These are phyloP conservation scores for Dioscorea cayenensis DNA, from an alignment of 116 monocot species.

Conservation along the genomic window DNA sequence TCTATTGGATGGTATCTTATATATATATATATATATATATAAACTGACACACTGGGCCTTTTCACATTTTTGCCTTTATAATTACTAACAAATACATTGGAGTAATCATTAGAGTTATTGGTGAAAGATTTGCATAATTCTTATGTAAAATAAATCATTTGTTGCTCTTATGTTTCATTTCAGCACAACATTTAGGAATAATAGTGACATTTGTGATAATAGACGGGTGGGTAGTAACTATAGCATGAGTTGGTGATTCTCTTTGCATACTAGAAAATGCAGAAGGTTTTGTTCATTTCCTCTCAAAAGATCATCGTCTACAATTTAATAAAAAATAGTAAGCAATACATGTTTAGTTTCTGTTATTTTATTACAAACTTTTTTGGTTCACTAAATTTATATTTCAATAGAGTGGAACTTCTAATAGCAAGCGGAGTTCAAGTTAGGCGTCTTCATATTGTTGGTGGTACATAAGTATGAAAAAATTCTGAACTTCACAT, in stretches of 20 bases:
- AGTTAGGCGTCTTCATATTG: conserved; percentile 53
- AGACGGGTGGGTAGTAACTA: conserved; percentile 66
- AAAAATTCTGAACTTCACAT: background rate
- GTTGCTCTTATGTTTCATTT: background rate
- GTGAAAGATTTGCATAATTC: too few relatives aligned
- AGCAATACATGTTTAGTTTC: conserved; percentile 9
- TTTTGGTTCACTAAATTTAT: background rate
- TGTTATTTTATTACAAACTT: background rate
- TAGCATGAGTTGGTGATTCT: conserved; percentile 82
- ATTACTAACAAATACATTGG: too few relatives aligned
- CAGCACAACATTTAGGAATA: conserved; percentile 55
- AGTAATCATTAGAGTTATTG: too few relatives aligned
- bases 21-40: background rate
- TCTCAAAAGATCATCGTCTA: conserved; percentile 69
- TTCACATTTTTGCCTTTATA: too few relatives aligned
- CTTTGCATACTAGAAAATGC: conserved; percentile 72
- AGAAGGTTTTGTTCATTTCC: conserved; percentile 52
- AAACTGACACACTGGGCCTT: conserved; percentile 5
- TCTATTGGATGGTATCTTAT: background rate
- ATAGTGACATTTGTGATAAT: conserved; percentile 71
- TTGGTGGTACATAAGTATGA: conserved; percentile 53
- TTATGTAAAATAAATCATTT: background rate
- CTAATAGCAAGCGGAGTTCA: conserved; percentile 56
- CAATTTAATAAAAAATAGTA: conserved; percentile 73
- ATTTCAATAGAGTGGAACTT: conserved; percentile 35